phyloP scores from a whole-genome alignment of 2,329 filamentous ascomycete genomes.

The Aureobasidium sp. region DNA sequence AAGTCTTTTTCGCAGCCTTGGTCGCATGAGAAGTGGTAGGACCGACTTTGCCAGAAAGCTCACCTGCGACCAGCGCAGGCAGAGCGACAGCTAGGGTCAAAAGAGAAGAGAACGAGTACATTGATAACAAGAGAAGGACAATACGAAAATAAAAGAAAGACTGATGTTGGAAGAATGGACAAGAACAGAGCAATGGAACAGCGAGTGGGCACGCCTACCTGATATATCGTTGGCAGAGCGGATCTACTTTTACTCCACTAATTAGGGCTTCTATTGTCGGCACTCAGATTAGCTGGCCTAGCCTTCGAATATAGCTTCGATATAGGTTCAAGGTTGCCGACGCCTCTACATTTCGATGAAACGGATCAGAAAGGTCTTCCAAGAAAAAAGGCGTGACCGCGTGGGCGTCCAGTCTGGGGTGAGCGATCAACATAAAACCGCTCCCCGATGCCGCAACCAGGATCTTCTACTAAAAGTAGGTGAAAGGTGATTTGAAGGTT shows the following conservation, averaged over 20 bases:
- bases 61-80: constrained; percentile 23
- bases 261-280: neutral
- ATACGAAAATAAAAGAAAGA: neutral
- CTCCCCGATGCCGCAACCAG: neutral
- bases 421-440: neutral
- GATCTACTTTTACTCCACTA: neutral
- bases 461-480: too few species aligned
- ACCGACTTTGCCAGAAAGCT: constrained; percentile 36
- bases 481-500: neutral
- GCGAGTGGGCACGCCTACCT: neutral
- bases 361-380: neutral
- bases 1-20: constrained; percentile 42
- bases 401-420: neutral
- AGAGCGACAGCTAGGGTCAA: constrained; percentile 19
- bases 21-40: constrained; percentile 33
- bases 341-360: neutral
- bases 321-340: neutral
- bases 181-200: neutral
- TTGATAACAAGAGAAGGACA: neutral
- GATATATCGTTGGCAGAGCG: neutral
- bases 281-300: neutral
- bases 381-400: too few species aligned
- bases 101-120: constrained; percentile 12
- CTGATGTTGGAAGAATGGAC: neutral
- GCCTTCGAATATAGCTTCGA: neutral